Evolutionary conservation across 768 basidiomycete genomes (phyloP).

Genomic region (Suillus ampliporus): DNA sequence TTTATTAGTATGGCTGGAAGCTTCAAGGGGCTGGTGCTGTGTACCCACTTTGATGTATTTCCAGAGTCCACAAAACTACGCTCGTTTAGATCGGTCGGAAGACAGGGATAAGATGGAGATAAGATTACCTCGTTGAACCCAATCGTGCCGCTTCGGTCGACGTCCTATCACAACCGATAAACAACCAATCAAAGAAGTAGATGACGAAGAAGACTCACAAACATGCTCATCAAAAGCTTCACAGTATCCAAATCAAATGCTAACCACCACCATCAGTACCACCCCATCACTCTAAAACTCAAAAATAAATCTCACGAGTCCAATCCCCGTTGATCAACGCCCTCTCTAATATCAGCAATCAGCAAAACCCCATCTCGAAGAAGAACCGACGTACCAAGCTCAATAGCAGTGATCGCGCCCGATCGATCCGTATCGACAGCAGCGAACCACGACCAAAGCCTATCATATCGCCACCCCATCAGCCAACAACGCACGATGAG

Average conservation of each 20-base stretch:
- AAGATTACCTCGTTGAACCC: slow-evolving; percentile 74
- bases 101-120: not conserved
- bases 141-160: slow-evolving; percentile 78
- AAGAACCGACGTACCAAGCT: no score
- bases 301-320: slow-evolving; percentile 59
- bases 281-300: not conserved
- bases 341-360: slow-evolving; percentile 41
- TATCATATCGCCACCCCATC: slow-evolving; percentile 32
- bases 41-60: slow-evolving; percentile 70
- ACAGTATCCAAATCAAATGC: slow-evolving; percentile 88
- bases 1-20: not conserved
- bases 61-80: slow-evolving; percentile 77
- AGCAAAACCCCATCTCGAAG: not conserved
- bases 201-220: slow-evolving; percentile 52
- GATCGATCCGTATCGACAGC: slow-evolving; percentile 48
- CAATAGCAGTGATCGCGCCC: no score
- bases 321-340: slow-evolving; percentile 70
- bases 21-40: not conserved
- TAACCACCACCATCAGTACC: slow-evolving; percentile 28
- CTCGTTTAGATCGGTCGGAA: slow-evolving; percentile 18
- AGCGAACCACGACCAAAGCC: slow-evolving; percentile 76
- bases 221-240: slow-evolving; percentile 80
- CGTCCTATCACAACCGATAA: slow-evolving; percentile 48
- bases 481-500: not conserved
- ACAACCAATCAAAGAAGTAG: not conserved